Evolutionary conservation across 78 protist genomes (phyloP), one percentile per base, ranked within the genome.

Genomic region (Cavenderia fasciculata): DNA sequence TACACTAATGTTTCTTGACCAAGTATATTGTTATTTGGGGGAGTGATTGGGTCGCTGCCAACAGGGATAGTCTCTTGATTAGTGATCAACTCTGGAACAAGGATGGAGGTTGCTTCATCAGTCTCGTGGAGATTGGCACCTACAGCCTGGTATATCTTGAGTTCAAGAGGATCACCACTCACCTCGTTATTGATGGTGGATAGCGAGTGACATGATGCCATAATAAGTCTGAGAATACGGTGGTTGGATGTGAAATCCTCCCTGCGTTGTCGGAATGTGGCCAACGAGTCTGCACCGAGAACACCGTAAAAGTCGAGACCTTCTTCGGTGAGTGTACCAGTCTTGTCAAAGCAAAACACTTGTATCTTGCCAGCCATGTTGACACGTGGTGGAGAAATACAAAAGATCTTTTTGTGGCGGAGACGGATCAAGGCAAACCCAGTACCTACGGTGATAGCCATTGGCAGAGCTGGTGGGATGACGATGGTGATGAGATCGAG

Each of bases 261-360:
- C n/a, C n/a, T n/a, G n/a, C n/a, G n/a, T n/a, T n/a, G n/a, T n/a
- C n/a, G n/a, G 1, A 25, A 27, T 23, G 19, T 18, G 46, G 0
- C 56, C 12, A 7, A 1, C 1, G 2, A 21, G 40, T 40, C 38
- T n/a, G 40, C 7, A 6, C 31, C 18, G 7, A 68, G 44, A 8
- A 85, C 86, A 52, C 95, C 96, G 34, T 69, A 36, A 34, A 97
- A 73, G 51, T 94, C 94, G 0, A 97, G 85, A n/a, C 95, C 96
- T 29, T 97, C 98, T 44, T 94, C 97, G 0, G 99, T 97, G 16
- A 96, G 93, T 0, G 98, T 98, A 31, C 99, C 99, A n/a, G 99
- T 98, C 74, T 96, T 98, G 76, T 96, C 98, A 57, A 96, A 96
- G 49, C 94, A 87, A 59, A 93, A 84, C 38, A 92, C 63, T 19